Evolutionary conservation across 202 grass and related monocot species (phyloP).

Genomic region (Panicum virgatum): DNA sequence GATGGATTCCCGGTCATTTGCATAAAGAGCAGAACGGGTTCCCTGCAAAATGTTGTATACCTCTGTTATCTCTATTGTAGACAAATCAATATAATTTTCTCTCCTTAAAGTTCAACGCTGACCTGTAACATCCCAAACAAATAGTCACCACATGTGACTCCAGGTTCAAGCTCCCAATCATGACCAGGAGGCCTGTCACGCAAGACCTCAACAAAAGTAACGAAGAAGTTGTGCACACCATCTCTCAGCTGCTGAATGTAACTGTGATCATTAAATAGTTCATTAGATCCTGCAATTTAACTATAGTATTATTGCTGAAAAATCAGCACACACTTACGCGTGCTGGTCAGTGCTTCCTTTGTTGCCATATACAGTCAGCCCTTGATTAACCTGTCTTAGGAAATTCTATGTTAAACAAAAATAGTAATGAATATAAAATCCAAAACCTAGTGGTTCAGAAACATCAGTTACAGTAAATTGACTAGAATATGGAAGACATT

Average conservation of each 20-base stretch:
- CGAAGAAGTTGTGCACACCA: conserved; percentile 96
- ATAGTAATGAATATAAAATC: neutral
- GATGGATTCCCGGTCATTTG: conserved; percentile 93
- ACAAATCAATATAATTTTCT: conserved; percentile 1
- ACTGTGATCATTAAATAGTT: conserved; percentile 44
- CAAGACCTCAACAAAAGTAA: conserved; percentile 96
- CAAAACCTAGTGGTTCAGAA: neutral
- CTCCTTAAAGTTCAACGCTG: conserved; percentile 21
- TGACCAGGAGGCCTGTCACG: conserved; percentile 88
- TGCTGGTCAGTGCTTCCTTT: conserved; percentile 99
- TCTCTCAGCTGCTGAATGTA: conserved; percentile 99
- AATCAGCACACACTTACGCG: conserved; percentile 57
- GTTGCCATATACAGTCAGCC: conserved; percentile 92
- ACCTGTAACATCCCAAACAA: conserved; percentile 99
- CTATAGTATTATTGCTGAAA: conserved; percentile 20
- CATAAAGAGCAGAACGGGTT: conserved; percentile 93
- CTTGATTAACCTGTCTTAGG: conserved; percentile 89
- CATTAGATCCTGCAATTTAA: conserved; percentile 26
- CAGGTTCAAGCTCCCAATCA: conserved; percentile 99
- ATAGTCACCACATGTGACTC: conserved; percentile 98
- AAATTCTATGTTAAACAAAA: conserved; percentile 27
- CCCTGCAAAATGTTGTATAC: conserved; percentile 53
- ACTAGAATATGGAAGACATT: conserved; percentile 17
- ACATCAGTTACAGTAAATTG: conserved; percentile 11
- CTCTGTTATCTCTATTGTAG: neutral